Evolutionary conservation across 2,329 filamentous ascomycete species (phyloP), one percentile per base, ranked within the genome.

Genomic region (Cryphonectria radicalis): DNA sequence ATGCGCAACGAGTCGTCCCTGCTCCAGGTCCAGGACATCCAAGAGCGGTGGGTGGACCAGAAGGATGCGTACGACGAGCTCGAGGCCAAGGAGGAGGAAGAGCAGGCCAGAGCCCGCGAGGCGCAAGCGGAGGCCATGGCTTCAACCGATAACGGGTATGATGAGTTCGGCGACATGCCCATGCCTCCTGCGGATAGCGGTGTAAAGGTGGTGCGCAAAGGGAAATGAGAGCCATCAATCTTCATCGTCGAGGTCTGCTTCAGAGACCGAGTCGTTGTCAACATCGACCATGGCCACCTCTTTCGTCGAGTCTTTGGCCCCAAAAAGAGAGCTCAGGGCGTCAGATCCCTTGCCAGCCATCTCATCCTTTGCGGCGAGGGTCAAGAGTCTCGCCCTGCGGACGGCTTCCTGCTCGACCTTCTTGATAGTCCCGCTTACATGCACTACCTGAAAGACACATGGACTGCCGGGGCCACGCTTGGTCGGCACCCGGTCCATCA

Each of bases 11-110:
- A 91, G 71, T 89, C 90, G 50, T 89, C 89, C 43, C 84, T 90
- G 81, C 90, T 97, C 86, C 94, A 97, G 76, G 90, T 94, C 13
- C 86, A 91, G 72, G 95, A 99, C 81, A 91, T 98, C 74, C 96
- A 99, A 82, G 96, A 99, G 83, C 88, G 96, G 73, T 99, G 96
- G 96, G 84, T 99, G 43, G 95, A 98, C 81, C 87, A 91, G 57
- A 96, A 95, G 79, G 95, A 95, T 22, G 93, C 92, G 74, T 94
- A 93, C 77, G 96, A 99, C 80, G 91, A 91, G 76, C 83, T 90
- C 72, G 96, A 98, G 84, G 85, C 87, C 71, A 89, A 89, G 77
- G 88, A 91, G 69, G 90, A 91, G 84, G 93, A 95, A 77, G 91
- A 92, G 76, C 92, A 97, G 81, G 89, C 89, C 46, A 90, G 88